Evolutionary conservation across 139 green algal genomes (phyloP), one percentile per base, ranked within the genome.

Genomic region (Chlamydomonas urium): DNA sequence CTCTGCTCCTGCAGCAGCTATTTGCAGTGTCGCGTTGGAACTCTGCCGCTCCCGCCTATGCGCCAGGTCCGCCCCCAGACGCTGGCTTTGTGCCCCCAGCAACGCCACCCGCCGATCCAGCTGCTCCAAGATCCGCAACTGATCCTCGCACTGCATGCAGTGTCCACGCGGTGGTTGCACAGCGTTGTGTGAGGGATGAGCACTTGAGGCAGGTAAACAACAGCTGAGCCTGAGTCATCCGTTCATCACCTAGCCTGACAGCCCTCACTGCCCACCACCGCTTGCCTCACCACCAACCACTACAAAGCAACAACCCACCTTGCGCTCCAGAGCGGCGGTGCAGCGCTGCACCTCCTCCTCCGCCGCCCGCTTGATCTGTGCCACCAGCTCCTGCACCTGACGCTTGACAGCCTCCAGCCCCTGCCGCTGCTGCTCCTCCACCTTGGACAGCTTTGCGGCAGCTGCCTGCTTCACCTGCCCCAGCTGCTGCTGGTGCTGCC

Each of bases 121-220:
- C 53, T 63, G 53, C 6, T 63, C 53, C 21, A 63, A 34, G n/a
- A 63, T 31, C 53, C 53, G 24, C 19, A 63, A 26, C 53, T 63
- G 53, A 6, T 63, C n/a, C 14, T 63, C 6, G 14, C 17, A 14
- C 53, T 63, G 53, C 29, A n/a, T n/a, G n/a, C n/a, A n/a, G n/a
- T n/a, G n/a, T n/a, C n/a, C n/a, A n/a, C n/a, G n/a, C n/a, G n/a
- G n/a, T n/a, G n/a, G n/a, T n/a, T n/a, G n/a, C n/a, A n/a, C n/a
- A n/a, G n/a, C n/a, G n/a, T n/a, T n/a, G n/a, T n/a, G n/a, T n/a
- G n/a, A n/a, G n/a, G n/a, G n/a, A n/a, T n/a, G n/a, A n/a, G n/a
- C n/a, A n/a, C n/a, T n/a, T n/a, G n/a, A n/a, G n/a, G n/a, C n/a
- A n/a, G n/a, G n/a, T n/a, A n/a, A n/a, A n/a, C n/a, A n/a, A n/a